Evolutionary conservation across 73 alveolate species (phyloP), one percentile per base, ranked within the genome.

Genomic region (Uronychia setigera): DNA sequence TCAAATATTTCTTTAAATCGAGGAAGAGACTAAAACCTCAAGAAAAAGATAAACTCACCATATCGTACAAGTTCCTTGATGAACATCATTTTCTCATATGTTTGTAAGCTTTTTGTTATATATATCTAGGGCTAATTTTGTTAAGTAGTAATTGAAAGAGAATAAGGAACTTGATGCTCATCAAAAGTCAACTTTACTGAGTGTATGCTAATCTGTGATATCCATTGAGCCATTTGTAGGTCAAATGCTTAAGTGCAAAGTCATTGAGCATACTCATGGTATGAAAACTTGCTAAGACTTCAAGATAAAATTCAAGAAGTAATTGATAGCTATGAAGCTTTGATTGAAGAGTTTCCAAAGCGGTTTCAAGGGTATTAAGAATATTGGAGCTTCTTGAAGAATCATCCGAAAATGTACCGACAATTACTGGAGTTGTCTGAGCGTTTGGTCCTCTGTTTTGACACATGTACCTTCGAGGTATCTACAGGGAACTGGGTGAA

Each of bases 401-500:
- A 19, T 5, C n/a, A 46, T 19, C 67, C 67, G n/a, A 46, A 46
- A 19, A 5, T 11, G 19, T 5, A 5, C 67, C 19, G n/a, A 5
- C 5, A 46, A 19, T 11, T 46, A 19, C 67, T 46, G 67, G 67
- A 46, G 67, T 11, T 46, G n/a, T 11, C 67, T 46, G 67, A 46
- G 5, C 5, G 19, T 5, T 11, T 46, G 67, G 19, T 46, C 67
- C 5, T 11, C n/a, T 5, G n/a, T 46, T 46, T 46, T 19, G 19
- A 19, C 67, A 46, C 5, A 19, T 11, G 67, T 19, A 46, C 67
- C n/a, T 46, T 46, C 67, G 67, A 46, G n/a, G 58, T 80, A 9
- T 79, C 86, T 0, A 80, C 86, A 33, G 86, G 58, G 1, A 58
- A 25, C 9, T 80, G 86, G 86, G 35, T 58, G 35, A 76, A 80